Percentiles rank a stretch among this genome's conserved stretches.
Evolutionary conservation across 2,329 filamentous ascomycete species (phyloP).

Genomic region (Trichophyton benhamiae): DNA sequence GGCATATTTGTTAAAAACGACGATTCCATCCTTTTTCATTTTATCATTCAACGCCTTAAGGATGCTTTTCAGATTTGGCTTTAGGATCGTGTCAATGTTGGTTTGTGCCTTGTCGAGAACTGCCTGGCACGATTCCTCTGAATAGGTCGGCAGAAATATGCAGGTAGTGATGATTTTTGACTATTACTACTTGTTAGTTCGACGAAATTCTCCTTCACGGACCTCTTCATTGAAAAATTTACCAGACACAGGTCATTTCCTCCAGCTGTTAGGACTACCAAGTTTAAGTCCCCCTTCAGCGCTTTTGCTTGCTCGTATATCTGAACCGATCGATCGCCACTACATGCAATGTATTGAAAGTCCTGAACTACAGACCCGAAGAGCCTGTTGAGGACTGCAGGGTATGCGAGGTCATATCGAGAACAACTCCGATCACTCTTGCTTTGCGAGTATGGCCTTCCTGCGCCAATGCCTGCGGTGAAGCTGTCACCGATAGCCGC

Average conservation of each 20-base stretch:
- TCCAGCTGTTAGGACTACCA: slow-evolving; percentile 28
- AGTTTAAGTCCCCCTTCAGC: slow-evolving; percentile 21
- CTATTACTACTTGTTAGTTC: neutral
- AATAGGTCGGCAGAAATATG: slow-evolving; percentile 14
- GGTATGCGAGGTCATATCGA: slow-evolving; percentile 21
- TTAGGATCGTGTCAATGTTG: slow-evolving; percentile 21
- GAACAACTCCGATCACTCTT: slow-evolving; percentile 18
- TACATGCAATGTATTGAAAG: slow-evolving; percentile 22
- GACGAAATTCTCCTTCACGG: too few species aligned
- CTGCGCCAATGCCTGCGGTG: slow-evolving; percentile 28
- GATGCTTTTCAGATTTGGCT: slow-evolving; percentile 19
- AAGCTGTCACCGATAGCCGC: slow-evolving; percentile 30
- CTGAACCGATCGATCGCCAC: slow-evolving; percentile 17
- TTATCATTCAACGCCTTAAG: slow-evolving; percentile 20
- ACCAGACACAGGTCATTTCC: slow-evolving; percentile 30
- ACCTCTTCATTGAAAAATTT: neutral
- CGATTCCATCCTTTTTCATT: slow-evolving; percentile 21
- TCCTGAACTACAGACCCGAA: slow-evolving; percentile 16
- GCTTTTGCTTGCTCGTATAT: slow-evolving; percentile 21
- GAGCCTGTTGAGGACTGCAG: slow-evolving; percentile 17
- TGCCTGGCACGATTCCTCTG: slow-evolving; percentile 11
- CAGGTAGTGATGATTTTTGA: slow-evolving; percentile 17
- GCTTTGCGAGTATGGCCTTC: neutral
- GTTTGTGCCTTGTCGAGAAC: slow-evolving; percentile 16
- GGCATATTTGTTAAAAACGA: slow-evolving; percentile 23